Evolutionary conservation across 2,329 filamentous ascomycete species (phyloP).

Genomic region (Ophiostoma piceae): DNA sequence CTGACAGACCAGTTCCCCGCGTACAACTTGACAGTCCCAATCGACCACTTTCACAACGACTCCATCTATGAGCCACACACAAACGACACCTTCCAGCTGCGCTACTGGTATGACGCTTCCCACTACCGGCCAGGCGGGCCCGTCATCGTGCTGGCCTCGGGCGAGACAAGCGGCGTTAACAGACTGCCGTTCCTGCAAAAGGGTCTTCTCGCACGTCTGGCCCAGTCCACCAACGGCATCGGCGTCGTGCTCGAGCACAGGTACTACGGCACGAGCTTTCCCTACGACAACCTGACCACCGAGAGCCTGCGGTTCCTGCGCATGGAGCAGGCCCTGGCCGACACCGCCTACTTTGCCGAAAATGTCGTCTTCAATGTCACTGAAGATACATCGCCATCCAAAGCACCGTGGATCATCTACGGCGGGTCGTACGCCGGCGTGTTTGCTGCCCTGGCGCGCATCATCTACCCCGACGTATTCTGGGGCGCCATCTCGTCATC

Average conservation of each 20-base stretch:
- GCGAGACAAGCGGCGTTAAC: slow-evolving; percentile 60
- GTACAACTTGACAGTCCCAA: slow-evolving; percentile 44
- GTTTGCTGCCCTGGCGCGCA: slow-evolving; percentile 70
- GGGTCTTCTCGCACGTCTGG: slow-evolving; percentile 67
- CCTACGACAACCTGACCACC: slow-evolving; percentile 51
- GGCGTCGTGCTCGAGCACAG: slow-evolving; percentile 80
- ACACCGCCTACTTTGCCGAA: slow-evolving; percentile 73
- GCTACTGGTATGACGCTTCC: slow-evolving; percentile 78
- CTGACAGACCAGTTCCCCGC: slow-evolving; percentile 33
- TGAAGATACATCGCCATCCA: not conserved
- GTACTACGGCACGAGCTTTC: slow-evolving; percentile 76
- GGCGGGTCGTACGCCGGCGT: slow-evolving; percentile 80
- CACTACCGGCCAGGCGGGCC: slow-evolving; percentile 74
- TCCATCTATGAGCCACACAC: slow-evolving; percentile 71
- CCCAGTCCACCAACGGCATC: slow-evolving; percentile 65
- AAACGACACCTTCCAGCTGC: slow-evolving; percentile 60
- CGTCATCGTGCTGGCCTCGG: slow-evolving; percentile 69
- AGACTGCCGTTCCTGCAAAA: slow-evolving; percentile 69
- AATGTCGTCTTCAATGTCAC: slow-evolving; percentile 57
- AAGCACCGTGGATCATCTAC: slow-evolving; percentile 65
- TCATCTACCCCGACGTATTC: slow-evolving; percentile 71
- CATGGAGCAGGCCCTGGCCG: slow-evolving; percentile 76
- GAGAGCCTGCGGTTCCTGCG: slow-evolving; percentile 74
- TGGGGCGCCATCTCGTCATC: slow-evolving; percentile 76
- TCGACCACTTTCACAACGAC: slow-evolving; percentile 83